Evolutionary conservation across 2,329 filamentous ascomycete species (phyloP).

Genomic region (Pseudopithomyces chartarum): DNA sequence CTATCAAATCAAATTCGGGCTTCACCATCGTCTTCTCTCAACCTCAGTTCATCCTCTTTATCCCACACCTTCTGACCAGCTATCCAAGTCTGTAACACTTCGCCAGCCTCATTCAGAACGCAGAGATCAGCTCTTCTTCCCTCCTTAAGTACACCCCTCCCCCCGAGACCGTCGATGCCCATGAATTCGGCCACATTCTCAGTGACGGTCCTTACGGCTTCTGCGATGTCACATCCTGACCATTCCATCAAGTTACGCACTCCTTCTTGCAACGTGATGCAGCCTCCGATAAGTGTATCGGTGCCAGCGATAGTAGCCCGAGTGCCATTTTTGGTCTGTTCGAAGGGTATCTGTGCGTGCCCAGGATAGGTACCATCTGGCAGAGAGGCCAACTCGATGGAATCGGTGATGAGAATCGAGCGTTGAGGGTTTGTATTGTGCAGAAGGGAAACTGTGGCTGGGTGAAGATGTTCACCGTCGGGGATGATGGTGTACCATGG

Average conservation of each 20-base stretch:
- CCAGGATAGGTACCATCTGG: conserved; percentile 58
- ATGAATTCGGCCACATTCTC: conserved; percentile 59
- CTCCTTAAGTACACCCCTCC: conserved; percentile 48
- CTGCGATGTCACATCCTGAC: conserved; percentile 53
- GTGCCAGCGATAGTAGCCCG: conserved; percentile 58
- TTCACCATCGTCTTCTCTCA: conserved; percentile 37
- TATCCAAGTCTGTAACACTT: conserved; percentile 58
- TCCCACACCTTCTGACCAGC: conserved; percentile 55
- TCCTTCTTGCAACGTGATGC: conserved; percentile 56
- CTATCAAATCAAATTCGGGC: conserved; percentile 21
- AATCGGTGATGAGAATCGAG: conserved; percentile 60
- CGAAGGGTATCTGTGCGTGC: conserved; percentile 57
- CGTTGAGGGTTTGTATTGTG: conserved; percentile 53
- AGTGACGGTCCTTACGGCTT: conserved; percentile 56
- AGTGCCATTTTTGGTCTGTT: conserved; percentile 56
- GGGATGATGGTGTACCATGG: conserved; percentile 60
- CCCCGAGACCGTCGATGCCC: conserved; percentile 50
- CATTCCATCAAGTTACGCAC: conserved; percentile 55
- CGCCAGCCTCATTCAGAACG: conserved; percentile 52
- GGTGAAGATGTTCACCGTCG: conserved; percentile 61
- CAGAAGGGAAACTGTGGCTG: conserved; percentile 54
- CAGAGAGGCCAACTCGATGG: conserved; percentile 59
- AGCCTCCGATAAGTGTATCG: conserved; percentile 60
- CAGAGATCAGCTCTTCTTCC: conserved; percentile 57
- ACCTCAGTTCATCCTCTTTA: conserved; percentile 34